A percentile compares a stretch with the other conserved stretches of the same genome.
These are phyloP conservation scores for Gilbertella persicaria DNA, from an alignment of 371 early-diverging fungal species.

Conservation along the genomic window DNA sequence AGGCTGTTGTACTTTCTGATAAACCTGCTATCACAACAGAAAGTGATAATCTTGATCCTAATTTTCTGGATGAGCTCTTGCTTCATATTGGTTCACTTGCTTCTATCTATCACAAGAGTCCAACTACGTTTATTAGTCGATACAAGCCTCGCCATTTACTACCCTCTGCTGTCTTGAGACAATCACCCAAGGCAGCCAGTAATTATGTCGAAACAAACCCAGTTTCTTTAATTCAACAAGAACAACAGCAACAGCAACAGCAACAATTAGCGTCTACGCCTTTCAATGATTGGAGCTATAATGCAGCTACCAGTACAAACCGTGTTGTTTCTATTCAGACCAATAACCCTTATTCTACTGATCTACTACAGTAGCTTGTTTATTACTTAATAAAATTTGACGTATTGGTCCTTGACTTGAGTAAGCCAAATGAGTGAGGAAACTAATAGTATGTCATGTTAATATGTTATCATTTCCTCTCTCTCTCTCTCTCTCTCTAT, in stretches of 20 bases:
- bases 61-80: conserved; percentile 87
- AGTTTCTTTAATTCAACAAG: background rate
- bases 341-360: conserved; percentile 52
- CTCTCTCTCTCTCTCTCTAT: too few relatives aligned
- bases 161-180: conserved; percentile 52
- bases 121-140: conserved; percentile 70
- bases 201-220: background rate
- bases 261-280: conserved; percentile 21
- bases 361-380: conserved; percentile 33
- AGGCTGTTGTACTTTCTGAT: conserved; percentile 82
- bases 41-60: conserved; percentile 76
- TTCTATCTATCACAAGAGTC: conserved; percentile 93
- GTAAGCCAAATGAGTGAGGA: conserved; percentile 35
- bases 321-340: conserved; percentile 27
- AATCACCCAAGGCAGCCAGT: conserved; percentile 17
- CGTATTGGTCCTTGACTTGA: conserved; percentile 51
- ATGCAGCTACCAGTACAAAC: conserved; percentile 28
- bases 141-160: conserved; percentile 64
- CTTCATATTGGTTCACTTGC: conserved; percentile 86
- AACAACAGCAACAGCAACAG: conserved; percentile 23
- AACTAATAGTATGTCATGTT: background rate
- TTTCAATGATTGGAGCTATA: conserved; percentile 32
- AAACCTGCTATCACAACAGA: conserved; percentile 93
- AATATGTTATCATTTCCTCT: too few relatives aligned
- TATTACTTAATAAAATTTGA: conserved; percentile 10